These are phyloP conservation scores for Syzygium aqueum DNA, from an alignment of 345 rosid genomes.

Conservation along the genomic window DNA sequence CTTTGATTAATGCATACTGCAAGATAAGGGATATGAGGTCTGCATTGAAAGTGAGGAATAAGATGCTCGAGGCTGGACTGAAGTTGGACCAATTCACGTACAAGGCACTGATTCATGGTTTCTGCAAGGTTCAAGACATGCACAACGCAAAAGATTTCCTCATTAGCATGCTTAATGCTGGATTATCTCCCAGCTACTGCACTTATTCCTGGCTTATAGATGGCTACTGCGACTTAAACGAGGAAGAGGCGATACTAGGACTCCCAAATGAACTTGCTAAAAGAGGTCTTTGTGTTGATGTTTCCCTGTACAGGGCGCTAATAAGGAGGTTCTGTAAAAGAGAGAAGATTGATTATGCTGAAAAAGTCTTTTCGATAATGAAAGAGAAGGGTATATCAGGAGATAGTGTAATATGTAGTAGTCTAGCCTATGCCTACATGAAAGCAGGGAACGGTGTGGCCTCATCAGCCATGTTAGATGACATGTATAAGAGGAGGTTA, in stretches of 20 bases:
- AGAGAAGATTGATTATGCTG: slow-evolving; percentile 57
- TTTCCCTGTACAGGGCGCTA: slow-evolving; percentile 71
- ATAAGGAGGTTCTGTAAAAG: slow-evolving; percentile 75
- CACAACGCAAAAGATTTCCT: slow-evolving; percentile 66
- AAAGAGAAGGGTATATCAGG: slow-evolving; percentile 55
- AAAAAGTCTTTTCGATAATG: slow-evolving; percentile 43
- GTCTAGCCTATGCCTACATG: slow-evolving; percentile 74
- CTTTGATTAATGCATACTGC: slow-evolving; percentile 81
- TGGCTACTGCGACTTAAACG: slow-evolving; percentile 42
- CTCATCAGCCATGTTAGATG: slow-evolving; percentile 47
- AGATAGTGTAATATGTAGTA: slow-evolving; percentile 60
- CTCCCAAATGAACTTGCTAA: slow-evolving; percentile 51
- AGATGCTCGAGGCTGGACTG: slow-evolving; percentile 75
- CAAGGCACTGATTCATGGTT: slow-evolving; percentile 78
- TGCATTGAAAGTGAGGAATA: slow-evolving; percentile 72
- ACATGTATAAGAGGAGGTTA: slow-evolving; percentile 68
- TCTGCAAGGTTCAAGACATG: slow-evolving; percentile 60
- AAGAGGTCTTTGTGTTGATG: slow-evolving; percentile 47
- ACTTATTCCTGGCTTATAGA: slow-evolving; percentile 83
- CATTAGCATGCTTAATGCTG: slow-evolving; percentile 60
- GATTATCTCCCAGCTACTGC: slow-evolving; percentile 68
- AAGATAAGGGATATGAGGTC: slow-evolving; percentile 77
- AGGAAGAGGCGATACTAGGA: slow-evolving; percentile 34
- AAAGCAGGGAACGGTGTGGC: slow-evolving; percentile 50
- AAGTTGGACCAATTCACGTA: slow-evolving; percentile 57